Percentiles rank a stretch among this genome's conserved stretches.
phyloP scores from a whole-genome alignment of 768 basidiomycete genomes.

The Agaricus sinodeliciosus region DNA sequence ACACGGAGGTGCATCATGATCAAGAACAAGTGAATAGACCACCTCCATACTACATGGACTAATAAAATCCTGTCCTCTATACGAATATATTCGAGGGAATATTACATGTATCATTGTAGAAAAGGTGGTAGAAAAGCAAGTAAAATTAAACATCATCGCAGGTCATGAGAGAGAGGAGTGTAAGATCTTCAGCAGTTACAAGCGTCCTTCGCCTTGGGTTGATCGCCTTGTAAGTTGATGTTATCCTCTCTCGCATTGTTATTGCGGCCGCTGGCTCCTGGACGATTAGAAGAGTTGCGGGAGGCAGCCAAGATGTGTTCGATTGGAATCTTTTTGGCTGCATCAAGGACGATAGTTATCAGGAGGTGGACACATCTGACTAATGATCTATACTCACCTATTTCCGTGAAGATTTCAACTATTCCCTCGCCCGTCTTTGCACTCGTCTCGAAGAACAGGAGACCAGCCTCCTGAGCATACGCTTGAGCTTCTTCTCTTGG shows the following conservation, averaged over 20 bases:
- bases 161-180: constrained; percentile 15
- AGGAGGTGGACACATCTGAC: neutral
- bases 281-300: constrained; percentile 57
- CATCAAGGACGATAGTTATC: neutral
- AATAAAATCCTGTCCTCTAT: constrained; percentile 15
- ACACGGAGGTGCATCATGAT: constrained; percentile 41
- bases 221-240: constrained; percentile 67
- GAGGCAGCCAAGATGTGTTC: constrained; percentile 89
- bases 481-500: constrained; percentile 93
- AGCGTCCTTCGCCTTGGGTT: constrained; percentile 61
- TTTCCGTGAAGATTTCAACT: constrained; percentile 96
- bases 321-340: constrained; percentile 67
- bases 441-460: constrained; percentile 96
- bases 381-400: constrained; percentile 52
- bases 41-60: constrained; percentile 56
- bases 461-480: constrained; percentile 90
- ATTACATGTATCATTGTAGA: constrained; percentile 15
- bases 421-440: constrained; percentile 97
- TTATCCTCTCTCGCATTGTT: constrained; percentile 46
- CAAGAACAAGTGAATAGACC: constrained; percentile 50
- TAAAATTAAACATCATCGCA: constrained; percentile 6
- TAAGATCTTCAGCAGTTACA: constrained; percentile 65
- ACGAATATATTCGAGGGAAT: constrained; percentile 15
- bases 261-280: constrained; percentile 48
- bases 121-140: constrained; percentile 14